phyloP scores from a whole-genome alignment of 148 eudicot species.

The Cornus controversa region DNA sequence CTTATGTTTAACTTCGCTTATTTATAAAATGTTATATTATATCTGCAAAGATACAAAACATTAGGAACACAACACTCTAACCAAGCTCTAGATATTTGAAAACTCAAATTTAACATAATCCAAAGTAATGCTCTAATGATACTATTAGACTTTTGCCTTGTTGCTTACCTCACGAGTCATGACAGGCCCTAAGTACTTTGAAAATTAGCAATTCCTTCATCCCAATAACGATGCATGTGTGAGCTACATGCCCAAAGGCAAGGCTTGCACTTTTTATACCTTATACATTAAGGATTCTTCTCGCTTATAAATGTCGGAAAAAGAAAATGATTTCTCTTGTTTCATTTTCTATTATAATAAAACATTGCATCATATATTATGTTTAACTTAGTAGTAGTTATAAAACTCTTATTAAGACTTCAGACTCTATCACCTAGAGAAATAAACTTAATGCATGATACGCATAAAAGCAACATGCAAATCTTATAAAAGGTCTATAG shows the following conservation, averaged over 20 bases:
- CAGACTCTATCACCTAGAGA: not conserved
- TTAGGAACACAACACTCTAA: not conserved
- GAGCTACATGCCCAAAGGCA: no score
- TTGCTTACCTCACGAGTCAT: no score
- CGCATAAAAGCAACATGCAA: not conserved
- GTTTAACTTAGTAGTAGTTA: not conserved
- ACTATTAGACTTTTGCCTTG: not conserved
- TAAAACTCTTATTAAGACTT: not conserved
- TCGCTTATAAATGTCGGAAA: no score
- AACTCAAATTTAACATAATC: not conserved
- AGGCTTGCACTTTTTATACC: no score
- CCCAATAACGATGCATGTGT: no score
- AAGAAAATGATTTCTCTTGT: not conserved
- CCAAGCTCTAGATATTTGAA: not conserved
- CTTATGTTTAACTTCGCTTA: no score
- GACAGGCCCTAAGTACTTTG: no score
- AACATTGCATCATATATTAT: not conserved
- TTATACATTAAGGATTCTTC: no score
- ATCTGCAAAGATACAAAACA: not conserved
- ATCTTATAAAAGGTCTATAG: not conserved
- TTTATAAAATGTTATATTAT: not conserved
- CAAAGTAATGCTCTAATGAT: not conserved
- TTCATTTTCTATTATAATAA: not conserved
- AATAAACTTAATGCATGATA: not conserved
- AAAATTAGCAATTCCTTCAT: no score